These are phyloP conservation scores for Fusarium sp. DNA, from an alignment of 2,329 filamentous ascomycete species.

Conservation along the genomic window DNA sequence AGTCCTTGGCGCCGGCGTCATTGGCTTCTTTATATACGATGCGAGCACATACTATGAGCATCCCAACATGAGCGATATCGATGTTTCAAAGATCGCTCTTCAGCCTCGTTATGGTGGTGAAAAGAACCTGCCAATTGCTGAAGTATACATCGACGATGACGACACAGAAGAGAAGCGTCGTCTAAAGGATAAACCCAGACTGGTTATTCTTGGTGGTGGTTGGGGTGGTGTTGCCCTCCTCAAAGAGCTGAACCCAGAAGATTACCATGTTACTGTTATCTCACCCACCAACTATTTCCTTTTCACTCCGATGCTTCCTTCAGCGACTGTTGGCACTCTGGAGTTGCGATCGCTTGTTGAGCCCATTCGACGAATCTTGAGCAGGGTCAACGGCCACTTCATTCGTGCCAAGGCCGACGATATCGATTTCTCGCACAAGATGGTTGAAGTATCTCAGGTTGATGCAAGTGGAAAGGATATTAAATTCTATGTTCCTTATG, in stretches of 20 bases:
- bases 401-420: conserved; percentile 88
- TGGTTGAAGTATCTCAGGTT: conserved; percentile 86
- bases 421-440: conserved; percentile 90
- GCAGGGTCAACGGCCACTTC: conserved; percentile 86
- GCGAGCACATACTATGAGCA: conserved; percentile 88
- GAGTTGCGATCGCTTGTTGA: conserved; percentile 93
- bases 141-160: conserved; percentile 89
- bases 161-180: conserved; percentile 77
- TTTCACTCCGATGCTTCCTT: conserved; percentile 98
- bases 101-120: conserved; percentile 86
- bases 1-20: conserved; percentile 75
- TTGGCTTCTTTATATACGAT: conserved; percentile 94
- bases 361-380: conserved; percentile 87
- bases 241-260: conserved; percentile 88
- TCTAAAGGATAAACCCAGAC: conserved; percentile 88
- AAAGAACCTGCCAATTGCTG: conserved; percentile 93
- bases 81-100: conserved; percentile 86
- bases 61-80: conserved; percentile 75
- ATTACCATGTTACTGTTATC: conserved; percentile 96
- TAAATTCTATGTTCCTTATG: conserved; percentile 94
- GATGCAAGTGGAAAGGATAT: conserved; percentile 79
- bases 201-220: conserved; percentile 93
- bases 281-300: conserved; percentile 97
- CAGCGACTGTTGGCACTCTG: conserved; percentile 94
- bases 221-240: conserved; percentile 95